Evolutionary conservation across 352 stramenopile species (phyloP).

Genomic region (Pythium aphanidermatum): DNA sequence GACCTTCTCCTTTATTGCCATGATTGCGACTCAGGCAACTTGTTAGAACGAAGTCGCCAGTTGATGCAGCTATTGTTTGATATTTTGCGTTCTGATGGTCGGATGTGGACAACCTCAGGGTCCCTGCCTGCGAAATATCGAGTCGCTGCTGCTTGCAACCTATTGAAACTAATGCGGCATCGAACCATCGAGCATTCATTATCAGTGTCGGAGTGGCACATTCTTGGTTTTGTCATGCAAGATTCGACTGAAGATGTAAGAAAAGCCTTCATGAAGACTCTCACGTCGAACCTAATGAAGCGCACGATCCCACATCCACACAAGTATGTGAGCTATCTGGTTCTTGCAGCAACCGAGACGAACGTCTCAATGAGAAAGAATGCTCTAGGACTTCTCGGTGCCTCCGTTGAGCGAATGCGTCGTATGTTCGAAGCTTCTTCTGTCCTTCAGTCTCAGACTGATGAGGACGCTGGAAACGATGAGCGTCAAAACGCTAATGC

Average conservation of each 20-base stretch:
- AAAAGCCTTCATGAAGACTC: constrained; percentile 60
- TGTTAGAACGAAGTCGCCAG: constrained; percentile 21
- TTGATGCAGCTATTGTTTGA: constrained; percentile 52
- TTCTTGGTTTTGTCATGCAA: constrained; percentile 69
- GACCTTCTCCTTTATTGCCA: constrained; percentile 50
- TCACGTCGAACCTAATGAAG: constrained; percentile 70
- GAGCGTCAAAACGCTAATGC: constrained; percentile 26
- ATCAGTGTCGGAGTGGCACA: constrained; percentile 61
- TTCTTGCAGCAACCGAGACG: constrained; percentile 52
- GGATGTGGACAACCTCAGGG: constrained; percentile 31
- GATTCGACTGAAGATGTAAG: constrained; percentile 73
- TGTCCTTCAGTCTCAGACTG: constrained; percentile 7
- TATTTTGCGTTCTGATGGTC: constrained; percentile 54
- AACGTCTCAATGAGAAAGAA: constrained; percentile 49
- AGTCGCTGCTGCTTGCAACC: constrained; percentile 32
- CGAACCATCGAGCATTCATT: constrained; percentile 43
- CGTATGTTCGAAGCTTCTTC: constrained; percentile 57
- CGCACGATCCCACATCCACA: constrained; percentile 50
- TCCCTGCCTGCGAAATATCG: constrained; percentile 43
- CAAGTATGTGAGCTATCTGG: constrained; percentile 79
- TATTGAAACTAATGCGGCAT: constrained; percentile 67
- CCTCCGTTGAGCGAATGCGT: constrained; percentile 70
- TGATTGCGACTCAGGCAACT: constrained; percentile 10
- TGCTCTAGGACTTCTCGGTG: constrained; percentile 36
- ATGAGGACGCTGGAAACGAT: constrained; percentile 15